Conservation (phyloP, 2,329 filamentous ascomycete species). For the Aspergillus chevalieri region DNA sequence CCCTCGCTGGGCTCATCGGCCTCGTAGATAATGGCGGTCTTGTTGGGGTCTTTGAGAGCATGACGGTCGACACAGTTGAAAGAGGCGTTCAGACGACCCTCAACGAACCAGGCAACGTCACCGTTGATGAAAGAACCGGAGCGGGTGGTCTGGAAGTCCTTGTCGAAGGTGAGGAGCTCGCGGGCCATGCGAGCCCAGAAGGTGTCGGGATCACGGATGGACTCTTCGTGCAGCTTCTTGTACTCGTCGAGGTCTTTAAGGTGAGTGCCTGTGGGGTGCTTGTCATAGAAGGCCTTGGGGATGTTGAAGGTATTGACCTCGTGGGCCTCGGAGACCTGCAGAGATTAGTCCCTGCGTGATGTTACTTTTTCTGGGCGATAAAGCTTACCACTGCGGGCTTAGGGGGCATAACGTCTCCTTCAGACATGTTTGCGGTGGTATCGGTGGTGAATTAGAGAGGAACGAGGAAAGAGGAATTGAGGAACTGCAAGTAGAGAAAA, state of each 20-base stretch:
- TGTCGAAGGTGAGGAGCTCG: conserved; percentile 83
- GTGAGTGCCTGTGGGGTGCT: conserved; percentile 57
- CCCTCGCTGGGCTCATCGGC: conserved; percentile 85
- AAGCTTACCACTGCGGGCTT: conserved; percentile 37
- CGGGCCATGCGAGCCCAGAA: conserved; percentile 87
- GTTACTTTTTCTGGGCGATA: not conserved
- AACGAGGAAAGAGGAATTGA: conserved; percentile 1
- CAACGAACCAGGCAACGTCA: conserved; percentile 89
- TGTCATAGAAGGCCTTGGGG: conserved; percentile 51
- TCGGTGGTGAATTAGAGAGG: not conserved
- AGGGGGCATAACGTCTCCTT: conserved; percentile 26
- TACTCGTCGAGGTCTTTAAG: conserved; percentile 56
- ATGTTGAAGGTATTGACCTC: conserved; percentile 49
- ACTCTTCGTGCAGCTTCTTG: conserved; percentile 66
- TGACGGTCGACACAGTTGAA: conserved; percentile 98
- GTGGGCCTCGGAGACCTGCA: conserved; percentile 42
- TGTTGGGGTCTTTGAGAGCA: conserved; percentile 88
- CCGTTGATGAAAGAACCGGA: conserved; percentile 69
- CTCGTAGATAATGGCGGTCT: conserved; percentile 96
- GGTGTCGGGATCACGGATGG: conserved; percentile 77
- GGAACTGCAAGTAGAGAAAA: not conserved
- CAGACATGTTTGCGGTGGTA: conserved; percentile 28
- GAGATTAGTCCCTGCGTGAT: not conserved
- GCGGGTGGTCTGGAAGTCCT: conserved; percentile 85
- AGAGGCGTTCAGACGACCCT: conserved; percentile 87